A percentile compares a stretch with the other conserved stretches of the same genome.
These are phyloP conservation scores for Podila verticillata DNA, from an alignment of 192 early-diverging fungal genomes.

Conservation along the genomic window DNA sequence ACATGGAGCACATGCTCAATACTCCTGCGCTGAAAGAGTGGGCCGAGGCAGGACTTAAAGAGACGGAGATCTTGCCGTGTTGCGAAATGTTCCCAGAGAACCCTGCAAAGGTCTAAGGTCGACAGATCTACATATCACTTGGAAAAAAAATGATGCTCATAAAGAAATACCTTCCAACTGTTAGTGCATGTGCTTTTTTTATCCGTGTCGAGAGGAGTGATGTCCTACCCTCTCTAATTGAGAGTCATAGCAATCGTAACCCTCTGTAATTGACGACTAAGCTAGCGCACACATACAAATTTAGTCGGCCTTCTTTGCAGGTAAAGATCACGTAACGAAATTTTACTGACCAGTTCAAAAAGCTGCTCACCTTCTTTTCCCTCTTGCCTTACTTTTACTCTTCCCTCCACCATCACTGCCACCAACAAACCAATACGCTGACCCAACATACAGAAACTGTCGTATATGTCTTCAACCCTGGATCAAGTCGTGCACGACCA, in stretches of 20 bases:
- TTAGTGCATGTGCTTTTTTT: too few relatives aligned
- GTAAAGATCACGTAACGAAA: too few relatives aligned
- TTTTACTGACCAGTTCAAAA: neutral
- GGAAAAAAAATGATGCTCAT: neutral
- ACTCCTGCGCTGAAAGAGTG: constrained; percentile 38
- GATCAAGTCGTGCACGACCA: constrained; percentile 35
- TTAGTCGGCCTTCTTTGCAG: too few relatives aligned
- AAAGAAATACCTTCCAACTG: too few relatives aligned
- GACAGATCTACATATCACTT: neutral
- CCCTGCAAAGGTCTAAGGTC: neutral
- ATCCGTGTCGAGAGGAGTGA: too few relatives aligned
- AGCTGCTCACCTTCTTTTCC: neutral
- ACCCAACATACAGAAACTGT: too few relatives aligned
- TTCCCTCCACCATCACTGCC: neutral
- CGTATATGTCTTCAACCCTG: neutral
- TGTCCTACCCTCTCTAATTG: too few relatives aligned
- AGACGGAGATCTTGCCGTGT: constrained; percentile 31
- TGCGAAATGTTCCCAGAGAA: constrained; percentile 1
- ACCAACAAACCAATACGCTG: too few relatives aligned
- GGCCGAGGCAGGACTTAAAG: constrained; percentile 15
- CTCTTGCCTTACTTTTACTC: neutral
- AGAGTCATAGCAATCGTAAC: too few relatives aligned
- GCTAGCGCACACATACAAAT: too few relatives aligned
- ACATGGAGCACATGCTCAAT: constrained; percentile 33
- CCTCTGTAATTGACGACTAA: too few relatives aligned